Percentiles rank a stretch among this genome's conserved stretches.
These are phyloP conservation scores for Kluyveromyces marxianus DNA, from an alignment of 1,139 yeast genomes.

Conservation along the genomic window DNA sequence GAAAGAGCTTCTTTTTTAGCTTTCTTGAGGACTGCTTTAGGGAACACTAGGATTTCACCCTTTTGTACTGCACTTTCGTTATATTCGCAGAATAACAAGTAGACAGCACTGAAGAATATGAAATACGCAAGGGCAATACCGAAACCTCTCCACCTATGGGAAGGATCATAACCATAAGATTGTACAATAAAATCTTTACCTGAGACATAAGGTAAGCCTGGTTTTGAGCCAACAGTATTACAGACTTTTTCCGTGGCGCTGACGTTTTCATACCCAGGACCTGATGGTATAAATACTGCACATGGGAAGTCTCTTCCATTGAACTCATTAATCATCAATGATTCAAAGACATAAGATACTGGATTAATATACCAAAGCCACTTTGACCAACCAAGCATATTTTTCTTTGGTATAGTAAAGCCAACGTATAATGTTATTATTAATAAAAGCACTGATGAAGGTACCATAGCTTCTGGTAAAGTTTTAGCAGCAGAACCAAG, in stretches of 20 bases:
- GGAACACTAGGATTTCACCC: slow-evolving; percentile 75
- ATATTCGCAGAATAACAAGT: slow-evolving; percentile 49
- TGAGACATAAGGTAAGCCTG: slow-evolving; percentile 47
- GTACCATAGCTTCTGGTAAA: slow-evolving; percentile 63
- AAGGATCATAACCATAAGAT: slow-evolving; percentile 46
- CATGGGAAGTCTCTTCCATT: slow-evolving; percentile 38
- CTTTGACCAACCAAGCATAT: slow-evolving; percentile 70
- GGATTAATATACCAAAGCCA: slow-evolving; percentile 77
- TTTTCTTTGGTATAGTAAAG: slow-evolving; percentile 59
- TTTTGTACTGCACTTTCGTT: slow-evolving; percentile 73
- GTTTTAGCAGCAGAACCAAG: slow-evolving; percentile 59
- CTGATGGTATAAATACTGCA: slow-evolving; percentile 45
- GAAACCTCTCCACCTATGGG: slow-evolving; percentile 77
- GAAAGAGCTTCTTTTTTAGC: slow-evolving; percentile 27
- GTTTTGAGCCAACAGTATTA: slow-evolving; percentile 51
- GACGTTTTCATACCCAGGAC: slow-evolving; percentile 38
- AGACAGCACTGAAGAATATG: slow-evolving; percentile 29
- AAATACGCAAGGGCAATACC: slow-evolving; percentile 48
- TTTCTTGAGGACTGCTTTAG: slow-evolving; percentile 37
- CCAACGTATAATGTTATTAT: slow-evolving; percentile 69
- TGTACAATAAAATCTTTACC: slow-evolving; percentile 55
- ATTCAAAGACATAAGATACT: slow-evolving; percentile 59
- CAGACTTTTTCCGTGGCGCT: slow-evolving; percentile 45
- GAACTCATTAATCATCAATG: slow-evolving; percentile 52
- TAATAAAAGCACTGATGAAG: slow-evolving; percentile 55